Conservation (phyloP, 352 stramenopile species). For the Phytophthora tubulina region DNA sequence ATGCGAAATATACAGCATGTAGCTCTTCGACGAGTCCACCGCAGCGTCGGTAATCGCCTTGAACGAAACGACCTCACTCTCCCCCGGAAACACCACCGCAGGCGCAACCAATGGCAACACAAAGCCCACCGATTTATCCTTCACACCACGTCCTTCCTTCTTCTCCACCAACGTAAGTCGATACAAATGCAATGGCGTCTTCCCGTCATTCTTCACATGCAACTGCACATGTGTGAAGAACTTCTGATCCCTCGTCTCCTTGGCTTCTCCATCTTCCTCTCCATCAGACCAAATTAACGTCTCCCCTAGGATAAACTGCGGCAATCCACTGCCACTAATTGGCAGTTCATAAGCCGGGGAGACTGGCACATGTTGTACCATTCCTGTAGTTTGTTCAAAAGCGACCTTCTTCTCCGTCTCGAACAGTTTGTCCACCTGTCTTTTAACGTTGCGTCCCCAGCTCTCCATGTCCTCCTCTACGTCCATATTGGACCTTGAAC, state of each 20-base stretch:
- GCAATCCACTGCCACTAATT: constrained; percentile 49
- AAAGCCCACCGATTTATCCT: constrained; percentile 20
- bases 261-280: constrained; percentile 17
- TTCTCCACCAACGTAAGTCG: constrained; percentile 44
- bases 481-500: constrained; percentile 57
- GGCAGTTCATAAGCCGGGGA: constrained; percentile 52
- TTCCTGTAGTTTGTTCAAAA: constrained; percentile 37
- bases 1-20: constrained; percentile 71
- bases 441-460: constrained; percentile 42
- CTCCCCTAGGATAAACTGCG: constrained; percentile 48
- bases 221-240: constrained; percentile 52
- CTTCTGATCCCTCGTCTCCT: constrained; percentile 11
- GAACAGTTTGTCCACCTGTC: constrained; percentile 42
- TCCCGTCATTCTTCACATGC: constrained; percentile 50
- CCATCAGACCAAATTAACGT: constrained; percentile 49
- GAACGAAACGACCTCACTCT: constrained; percentile 38
- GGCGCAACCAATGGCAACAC: constrained; percentile 45
- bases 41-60: constrained; percentile 38
- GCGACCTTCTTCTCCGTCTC: constrained; percentile 35
- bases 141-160: not conserved
- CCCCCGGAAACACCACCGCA: constrained; percentile 42
- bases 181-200: constrained; percentile 63
- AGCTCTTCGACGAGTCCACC: constrained; percentile 43
- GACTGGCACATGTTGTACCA: constrained; percentile 41
- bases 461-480: constrained; percentile 32